Conservation (phyloP, 2,329 filamentous ascomycete species). For the Verticillium nonalfalfae region DNA sequence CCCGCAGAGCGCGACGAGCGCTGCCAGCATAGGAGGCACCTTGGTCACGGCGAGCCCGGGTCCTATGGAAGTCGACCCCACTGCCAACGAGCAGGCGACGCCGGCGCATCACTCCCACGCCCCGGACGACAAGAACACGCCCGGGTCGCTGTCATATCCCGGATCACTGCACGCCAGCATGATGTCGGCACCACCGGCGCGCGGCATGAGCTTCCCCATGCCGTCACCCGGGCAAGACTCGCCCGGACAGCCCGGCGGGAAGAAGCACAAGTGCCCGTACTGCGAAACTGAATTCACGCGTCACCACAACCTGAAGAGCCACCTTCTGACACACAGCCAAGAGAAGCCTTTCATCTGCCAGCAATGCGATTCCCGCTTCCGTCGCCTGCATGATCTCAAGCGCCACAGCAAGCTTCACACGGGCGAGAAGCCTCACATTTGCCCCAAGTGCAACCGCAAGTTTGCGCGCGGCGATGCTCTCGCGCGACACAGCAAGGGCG, state of each 20-base stretch:
- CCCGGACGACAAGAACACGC: conserved; percentile 44
- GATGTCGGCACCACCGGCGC: conserved; percentile 38
- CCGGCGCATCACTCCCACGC: conserved; percentile 31
- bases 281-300: conserved; percentile 95
- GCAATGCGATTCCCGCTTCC: conserved; percentile 88
- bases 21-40: conserved; percentile 33
- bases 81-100: conserved; percentile 25
- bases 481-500: conserved; percentile 90
- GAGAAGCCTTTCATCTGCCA: conserved; percentile 96
- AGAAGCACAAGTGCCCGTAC: conserved; percentile 95
- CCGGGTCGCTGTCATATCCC: conserved; percentile 48
- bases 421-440: conserved; percentile 90
- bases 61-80: conserved; percentile 48
- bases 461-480: conserved; percentile 94
- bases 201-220: conserved; percentile 54
- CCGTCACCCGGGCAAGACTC: conserved; percentile 34
- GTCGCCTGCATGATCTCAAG: conserved; percentile 90
- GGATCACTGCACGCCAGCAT: conserved; percentile 38
- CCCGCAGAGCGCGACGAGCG: conserved; percentile 32
- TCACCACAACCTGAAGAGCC: conserved; percentile 96
- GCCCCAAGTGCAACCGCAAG: conserved; percentile 87
- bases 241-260: conserved; percentile 52
- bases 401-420: conserved; percentile 95
- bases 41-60: conserved; percentile 43
- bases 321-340: conserved; percentile 94